These are phyloP conservation scores for Fusarium nanum DNA, from an alignment of 2,329 filamentous ascomycete genomes.

Conservation along the genomic window DNA sequence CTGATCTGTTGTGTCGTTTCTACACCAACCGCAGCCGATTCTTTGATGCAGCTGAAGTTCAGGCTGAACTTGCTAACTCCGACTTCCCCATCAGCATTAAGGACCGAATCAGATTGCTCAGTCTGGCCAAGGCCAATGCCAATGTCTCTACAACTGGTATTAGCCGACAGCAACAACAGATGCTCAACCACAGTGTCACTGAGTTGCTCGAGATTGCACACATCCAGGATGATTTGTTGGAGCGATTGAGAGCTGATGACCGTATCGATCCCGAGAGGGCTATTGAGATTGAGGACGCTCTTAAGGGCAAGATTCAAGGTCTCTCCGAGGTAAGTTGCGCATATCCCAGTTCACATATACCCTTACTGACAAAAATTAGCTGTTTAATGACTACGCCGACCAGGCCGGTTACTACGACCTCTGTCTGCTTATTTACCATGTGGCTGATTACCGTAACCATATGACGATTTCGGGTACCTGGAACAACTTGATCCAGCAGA, in stretches of 20 bases:
- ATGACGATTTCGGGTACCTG: constrained; percentile 87
- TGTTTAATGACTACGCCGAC: constrained; percentile 94
- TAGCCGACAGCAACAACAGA: constrained; percentile 82
- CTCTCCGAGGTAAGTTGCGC: constrained; percentile 76
- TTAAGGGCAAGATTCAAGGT: constrained; percentile 82
- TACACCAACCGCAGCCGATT: constrained; percentile 87
- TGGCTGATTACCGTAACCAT: constrained; percentile 89
- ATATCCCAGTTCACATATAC: too few relatives aligned
- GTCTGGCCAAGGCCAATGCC: constrained; percentile 90
- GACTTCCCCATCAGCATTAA: constrained; percentile 83
- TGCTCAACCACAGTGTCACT: constrained; percentile 84
- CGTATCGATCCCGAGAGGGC: constrained; percentile 74
- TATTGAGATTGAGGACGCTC: constrained; percentile 70
- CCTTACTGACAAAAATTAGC: constrained; percentile 59
- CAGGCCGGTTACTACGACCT: constrained; percentile 94
- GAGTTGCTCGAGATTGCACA: constrained; percentile 92
- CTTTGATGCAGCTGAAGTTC: constrained; percentile 88
- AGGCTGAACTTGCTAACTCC: constrained; percentile 85
- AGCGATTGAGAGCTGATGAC: constrained; percentile 77
- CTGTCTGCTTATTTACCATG: constrained; percentile 90
- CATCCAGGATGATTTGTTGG: constrained; percentile 91
- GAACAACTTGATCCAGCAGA: constrained; percentile 81
- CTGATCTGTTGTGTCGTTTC: constrained; percentile 92
- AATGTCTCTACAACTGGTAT: constrained; percentile 83
- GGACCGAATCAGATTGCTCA: constrained; percentile 88